Percentiles rank a stretch among this genome's conserved stretches.
Conservation (phyloP, 805 yeast genomes). For the Yarrowia yakushimensis region DNA sequence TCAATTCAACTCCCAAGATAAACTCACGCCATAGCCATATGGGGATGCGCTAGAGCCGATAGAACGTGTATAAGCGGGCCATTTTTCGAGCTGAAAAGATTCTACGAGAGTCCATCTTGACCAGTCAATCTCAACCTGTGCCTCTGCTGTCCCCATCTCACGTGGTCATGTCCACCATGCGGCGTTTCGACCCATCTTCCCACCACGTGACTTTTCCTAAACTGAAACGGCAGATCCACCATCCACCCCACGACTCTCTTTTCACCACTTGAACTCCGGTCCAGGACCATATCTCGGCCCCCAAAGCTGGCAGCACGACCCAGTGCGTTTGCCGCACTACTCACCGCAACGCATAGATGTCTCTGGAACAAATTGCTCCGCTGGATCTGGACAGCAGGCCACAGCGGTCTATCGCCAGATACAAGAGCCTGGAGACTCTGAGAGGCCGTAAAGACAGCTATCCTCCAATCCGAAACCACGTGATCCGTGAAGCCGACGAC, state of each 20-base stretch:
- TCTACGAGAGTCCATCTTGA: no score
- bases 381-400: constrained; percentile 5
- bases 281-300: background rate
- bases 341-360: background rate
- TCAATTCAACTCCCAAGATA: constrained; percentile 10
- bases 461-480: background rate
- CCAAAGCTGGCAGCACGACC: background rate
- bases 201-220: background rate
- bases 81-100: background rate
- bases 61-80: background rate
- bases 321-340: background rate
- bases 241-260: background rate
- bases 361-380: constrained; percentile 5
- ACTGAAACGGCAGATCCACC: constrained; percentile 1
- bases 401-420: background rate
- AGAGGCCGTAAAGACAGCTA: background rate
- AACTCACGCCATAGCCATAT: background rate
- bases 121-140: no score
- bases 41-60: background rate
- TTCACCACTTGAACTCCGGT: background rate
- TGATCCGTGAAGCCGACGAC: background rate
- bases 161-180: background rate
- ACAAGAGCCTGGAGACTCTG: constrained; percentile 12
- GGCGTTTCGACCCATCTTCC: background rate
- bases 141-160: no score